These are phyloP conservation scores for Suhomyces bribrorum DNA, from an alignment of 1,139 yeast genomes.

Conservation along the genomic window DNA sequence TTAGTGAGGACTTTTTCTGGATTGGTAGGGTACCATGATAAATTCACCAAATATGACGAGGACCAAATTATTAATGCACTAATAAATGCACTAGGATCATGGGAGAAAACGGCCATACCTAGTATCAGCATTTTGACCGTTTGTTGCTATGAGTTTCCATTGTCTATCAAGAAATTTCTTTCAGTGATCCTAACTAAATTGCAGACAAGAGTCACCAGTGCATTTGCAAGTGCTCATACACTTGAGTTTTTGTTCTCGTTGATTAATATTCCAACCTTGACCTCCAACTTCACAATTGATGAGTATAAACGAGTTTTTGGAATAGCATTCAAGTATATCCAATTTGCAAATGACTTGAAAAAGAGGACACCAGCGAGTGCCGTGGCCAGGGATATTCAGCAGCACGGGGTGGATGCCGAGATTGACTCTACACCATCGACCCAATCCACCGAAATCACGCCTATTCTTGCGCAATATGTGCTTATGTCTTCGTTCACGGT, in stretches of 20 bases:
- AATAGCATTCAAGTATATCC: conserved; percentile 77
- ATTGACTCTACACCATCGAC: conserved; percentile 54
- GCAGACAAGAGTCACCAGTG: conserved; percentile 72
- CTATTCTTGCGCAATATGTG: conserved; percentile 59
- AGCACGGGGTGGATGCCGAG: conserved; percentile 46
- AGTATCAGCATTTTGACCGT: conserved; percentile 74
- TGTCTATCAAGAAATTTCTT: conserved; percentile 67
- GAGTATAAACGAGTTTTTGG: conserved; percentile 82
- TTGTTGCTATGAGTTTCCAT: conserved; percentile 80
- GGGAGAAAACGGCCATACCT: conserved; percentile 80
- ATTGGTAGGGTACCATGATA: conserved; percentile 63
- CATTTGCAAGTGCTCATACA: conserved; percentile 70
- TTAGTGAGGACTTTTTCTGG: conserved; percentile 66
- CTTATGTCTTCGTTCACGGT: conserved; percentile 66
- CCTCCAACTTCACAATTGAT: conserved; percentile 71
- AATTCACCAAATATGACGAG: conserved; percentile 61
- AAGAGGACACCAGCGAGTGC: conserved; percentile 21
- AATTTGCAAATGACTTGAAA: conserved; percentile 60
- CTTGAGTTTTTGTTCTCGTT: conserved; percentile 72
- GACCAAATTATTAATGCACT: conserved; percentile 70
- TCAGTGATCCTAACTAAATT: conserved; percentile 65
- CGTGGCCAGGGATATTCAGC: conserved; percentile 17
- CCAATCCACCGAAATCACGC: conserved; percentile 40
- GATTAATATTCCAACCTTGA: conserved; percentile 64
- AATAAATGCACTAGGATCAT: conserved; percentile 64